These are phyloP conservation scores for Solanum tarijense DNA, from an alignment of 257 asterid genomes.

Conservation along the genomic window DNA sequence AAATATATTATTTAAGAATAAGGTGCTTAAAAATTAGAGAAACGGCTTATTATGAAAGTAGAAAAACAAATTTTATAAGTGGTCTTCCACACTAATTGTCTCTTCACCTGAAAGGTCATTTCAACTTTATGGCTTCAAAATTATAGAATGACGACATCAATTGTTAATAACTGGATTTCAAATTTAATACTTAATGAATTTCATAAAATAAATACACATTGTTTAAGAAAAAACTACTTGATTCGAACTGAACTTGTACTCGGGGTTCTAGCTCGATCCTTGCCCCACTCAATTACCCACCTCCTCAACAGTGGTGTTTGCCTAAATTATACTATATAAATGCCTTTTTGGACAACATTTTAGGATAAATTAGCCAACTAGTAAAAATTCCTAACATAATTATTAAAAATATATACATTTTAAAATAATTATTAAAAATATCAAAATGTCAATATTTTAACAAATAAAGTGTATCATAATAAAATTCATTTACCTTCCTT, in stretches of 20 bases:
- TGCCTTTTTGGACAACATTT: neutral
- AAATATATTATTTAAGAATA: neutral
- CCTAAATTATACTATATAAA: no score
- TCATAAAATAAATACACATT: neutral
- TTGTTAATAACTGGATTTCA: neutral
- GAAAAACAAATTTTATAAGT: neutral
- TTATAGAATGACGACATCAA: neutral
- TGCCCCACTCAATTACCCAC: neutral
- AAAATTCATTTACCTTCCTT: no score
- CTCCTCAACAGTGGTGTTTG: neutral
- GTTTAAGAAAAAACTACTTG: neutral
- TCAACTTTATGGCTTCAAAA: neutral
- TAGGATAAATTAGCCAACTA: no score
- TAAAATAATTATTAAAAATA: no score
- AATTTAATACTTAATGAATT: neutral
- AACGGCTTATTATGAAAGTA: neutral
- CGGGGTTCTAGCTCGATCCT: neutral
- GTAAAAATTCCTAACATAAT: no score
- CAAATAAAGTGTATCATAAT: no score
- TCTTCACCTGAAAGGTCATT: no score
- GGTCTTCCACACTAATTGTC: neutral
- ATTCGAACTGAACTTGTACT: neutral
- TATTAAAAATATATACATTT: no score
- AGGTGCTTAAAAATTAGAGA: neutral
- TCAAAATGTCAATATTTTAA: no score